Conservation (phyloP, 371 early-diverging fungal species). For the Mucor plumbeus region DNA sequence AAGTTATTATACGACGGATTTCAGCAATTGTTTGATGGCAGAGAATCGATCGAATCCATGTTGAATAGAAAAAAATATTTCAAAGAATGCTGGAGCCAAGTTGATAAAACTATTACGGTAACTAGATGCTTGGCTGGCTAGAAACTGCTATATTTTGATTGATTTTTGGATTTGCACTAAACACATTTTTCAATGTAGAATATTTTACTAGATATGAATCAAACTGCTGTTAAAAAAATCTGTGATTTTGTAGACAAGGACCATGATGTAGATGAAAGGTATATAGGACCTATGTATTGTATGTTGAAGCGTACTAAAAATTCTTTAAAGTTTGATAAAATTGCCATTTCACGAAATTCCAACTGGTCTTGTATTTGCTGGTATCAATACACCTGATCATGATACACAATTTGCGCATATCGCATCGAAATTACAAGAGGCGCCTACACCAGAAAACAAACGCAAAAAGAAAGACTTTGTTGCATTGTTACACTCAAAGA, state of each 20-base stretch:
- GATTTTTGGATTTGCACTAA: background rate
- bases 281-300: background rate
- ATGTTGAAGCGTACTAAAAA: too few species aligned
- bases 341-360: conserved; percentile 68
- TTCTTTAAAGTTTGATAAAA: conserved; percentile 23
- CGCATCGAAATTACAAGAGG: conserved; percentile 43
- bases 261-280: conserved; percentile 33
- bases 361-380: conserved; percentile 73
- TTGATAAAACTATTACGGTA: conserved; percentile 52
- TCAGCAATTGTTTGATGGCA: conserved; percentile 50
- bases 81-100: conserved; percentile 44
- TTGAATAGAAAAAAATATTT: conserved; percentile 44
- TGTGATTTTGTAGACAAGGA: conserved; percentile 55
- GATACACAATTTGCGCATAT: conserved; percentile 54
- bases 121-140: background rate
- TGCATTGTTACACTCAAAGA: conserved; percentile 69
- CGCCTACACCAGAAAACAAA: conserved; percentile 33
- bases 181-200: conserved; percentile 26
- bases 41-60: conserved; percentile 49
- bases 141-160: background rate
- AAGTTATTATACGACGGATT: conserved; percentile 37
- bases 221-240: conserved; percentile 42
- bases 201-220: conserved; percentile 60
- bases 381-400: conserved; percentile 58
- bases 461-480: conserved; percentile 48